Percentiles rank a stretch among this genome's conserved stretches.
These are phyloP conservation scores for Periconia sp. DNA, from an alignment of 2,329 filamentous ascomycete genomes.

Conservation along the genomic window DNA sequence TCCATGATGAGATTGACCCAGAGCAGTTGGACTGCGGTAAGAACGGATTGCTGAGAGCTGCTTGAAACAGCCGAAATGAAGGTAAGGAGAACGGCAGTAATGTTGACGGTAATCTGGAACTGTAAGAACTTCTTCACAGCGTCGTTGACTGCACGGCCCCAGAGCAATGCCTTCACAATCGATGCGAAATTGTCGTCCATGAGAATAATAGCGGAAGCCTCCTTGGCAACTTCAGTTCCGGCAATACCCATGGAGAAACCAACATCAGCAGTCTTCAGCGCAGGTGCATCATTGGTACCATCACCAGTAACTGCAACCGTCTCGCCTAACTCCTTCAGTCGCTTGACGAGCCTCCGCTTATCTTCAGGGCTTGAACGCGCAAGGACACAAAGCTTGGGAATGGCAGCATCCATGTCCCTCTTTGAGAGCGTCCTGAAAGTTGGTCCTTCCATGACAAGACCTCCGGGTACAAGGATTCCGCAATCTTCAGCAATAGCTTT, in stretches of 20 bases:
- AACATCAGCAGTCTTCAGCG: constrained; percentile 80
- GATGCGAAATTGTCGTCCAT: constrained; percentile 90
- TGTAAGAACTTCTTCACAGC: constrained; percentile 52
- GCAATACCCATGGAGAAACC: constrained; percentile 87
- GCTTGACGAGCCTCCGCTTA: constrained; percentile 69
- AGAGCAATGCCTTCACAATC: constrained; percentile 83
- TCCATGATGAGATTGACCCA: constrained; percentile 99
- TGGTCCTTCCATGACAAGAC: constrained; percentile 78
- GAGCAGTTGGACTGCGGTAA: constrained; percentile 88
- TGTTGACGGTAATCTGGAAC: constrained; percentile 84
- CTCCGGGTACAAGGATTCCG: constrained; percentile 74
- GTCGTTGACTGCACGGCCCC: constrained; percentile 63
- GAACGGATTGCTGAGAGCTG: constrained; percentile 71
- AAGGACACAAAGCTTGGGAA: constrained; percentile 70
- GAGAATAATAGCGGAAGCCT: constrained; percentile 82
- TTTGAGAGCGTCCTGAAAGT: constrained; percentile 75
- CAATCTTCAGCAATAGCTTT: constrained; percentile 80
- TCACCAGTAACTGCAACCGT: constrained; percentile 85
- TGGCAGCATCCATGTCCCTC: constrained; percentile 60
- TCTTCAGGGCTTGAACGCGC: constrained; percentile 74
- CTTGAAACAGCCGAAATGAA: constrained; percentile 86
- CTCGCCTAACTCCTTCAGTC: constrained; percentile 71
- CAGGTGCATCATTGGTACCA: constrained; percentile 83
- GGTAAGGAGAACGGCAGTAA: constrained; percentile 85
- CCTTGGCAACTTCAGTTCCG: constrained; percentile 83